Evolutionary conservation across 2,329 filamentous ascomycete species (phyloP).

Genomic region (Botryosphaeria dothidea): DNA sequence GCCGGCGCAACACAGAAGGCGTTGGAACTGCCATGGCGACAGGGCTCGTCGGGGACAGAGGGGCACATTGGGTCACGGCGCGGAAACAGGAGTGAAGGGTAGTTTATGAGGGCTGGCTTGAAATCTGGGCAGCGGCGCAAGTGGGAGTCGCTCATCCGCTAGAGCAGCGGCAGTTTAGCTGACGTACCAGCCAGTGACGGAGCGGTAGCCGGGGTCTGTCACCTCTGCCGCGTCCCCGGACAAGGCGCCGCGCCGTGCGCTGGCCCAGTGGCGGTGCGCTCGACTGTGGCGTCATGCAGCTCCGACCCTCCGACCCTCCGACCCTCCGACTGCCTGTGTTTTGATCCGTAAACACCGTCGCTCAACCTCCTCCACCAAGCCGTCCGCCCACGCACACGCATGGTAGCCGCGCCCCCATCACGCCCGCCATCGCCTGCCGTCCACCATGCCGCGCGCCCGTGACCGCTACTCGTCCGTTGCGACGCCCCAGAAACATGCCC

Average conservation of each 20-base stretch:
- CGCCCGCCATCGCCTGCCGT: conserved; percentile 21
- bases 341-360: neutral
- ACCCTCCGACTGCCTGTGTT: neutral
- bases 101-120: neutral
- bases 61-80: neutral
- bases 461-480: conserved; percentile 44
- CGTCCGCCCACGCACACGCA: neutral
- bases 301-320: neutral
- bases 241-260: neutral
- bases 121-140: neutral
- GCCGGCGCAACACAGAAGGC: conserved; percentile 16
- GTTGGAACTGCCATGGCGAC: conserved; percentile 14
- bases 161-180: neutral
- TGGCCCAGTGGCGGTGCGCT: neutral
- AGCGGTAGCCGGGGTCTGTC: neutral
- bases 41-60: neutral
- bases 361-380: neutral
- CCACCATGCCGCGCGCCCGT: conserved; percentile 57
- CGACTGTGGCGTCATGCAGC: neutral
- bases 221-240: neutral
- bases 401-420: neutral
- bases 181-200: neutral
- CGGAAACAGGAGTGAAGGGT: neutral
- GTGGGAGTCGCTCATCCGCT: neutral
- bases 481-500: conserved; percentile 49